Evolutionary conservation across 2,329 filamentous ascomycete genomes (phyloP), one percentile per base, ranked within the genome.

Genomic region (Dendryphion nanum): DNA sequence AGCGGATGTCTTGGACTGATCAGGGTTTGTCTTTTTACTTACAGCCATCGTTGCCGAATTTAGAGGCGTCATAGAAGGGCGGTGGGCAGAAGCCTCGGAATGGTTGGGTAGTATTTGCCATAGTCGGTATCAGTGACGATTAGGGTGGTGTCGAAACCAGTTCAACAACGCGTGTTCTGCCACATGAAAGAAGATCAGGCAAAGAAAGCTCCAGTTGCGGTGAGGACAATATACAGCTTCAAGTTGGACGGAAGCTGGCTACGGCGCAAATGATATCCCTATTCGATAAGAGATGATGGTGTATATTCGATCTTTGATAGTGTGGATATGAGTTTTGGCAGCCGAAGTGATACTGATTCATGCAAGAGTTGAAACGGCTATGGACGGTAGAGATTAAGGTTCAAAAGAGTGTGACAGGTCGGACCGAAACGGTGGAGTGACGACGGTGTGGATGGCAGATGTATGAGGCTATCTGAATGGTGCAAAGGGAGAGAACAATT

Each of bases 1-100:
- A n/a, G n/a, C n/a, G n/a, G n/a, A n/a, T n/a, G n/a, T n/a, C n/a
- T n/a, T n/a, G n/a, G n/a, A n/a, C n/a, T n/a, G n/a, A n/a, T n/a
- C n/a, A n/a, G n/a, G n/a, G n/a, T n/a, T n/a, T n/a, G n/a, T n/a
- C n/a, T n/a, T n/a, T n/a, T n/a, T 10, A 71, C 79, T 63, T 78
- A 90, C 86, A 87, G 66, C 86, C 86, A 55, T 77, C 79, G 30
- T 61, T 68, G 17, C 63, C 77, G 56, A 84, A 94, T 41, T 76
- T 63, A 19, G 67, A 66, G 41, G 76, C 74, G 59, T 86, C 79
- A 45, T 83, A 74, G 58, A 93, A 91, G 4, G 88, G 88, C 35
- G 74, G 49, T 13, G 79, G 78, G 64, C 88, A 94, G 14, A 68
- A 55, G 46, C 78, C 81, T 26, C 55, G 51, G n/a, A 69, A 51